These are phyloP conservation scores for Linum trigynum DNA, from an alignment of 345 rosid genomes.

Conservation along the genomic window DNA sequence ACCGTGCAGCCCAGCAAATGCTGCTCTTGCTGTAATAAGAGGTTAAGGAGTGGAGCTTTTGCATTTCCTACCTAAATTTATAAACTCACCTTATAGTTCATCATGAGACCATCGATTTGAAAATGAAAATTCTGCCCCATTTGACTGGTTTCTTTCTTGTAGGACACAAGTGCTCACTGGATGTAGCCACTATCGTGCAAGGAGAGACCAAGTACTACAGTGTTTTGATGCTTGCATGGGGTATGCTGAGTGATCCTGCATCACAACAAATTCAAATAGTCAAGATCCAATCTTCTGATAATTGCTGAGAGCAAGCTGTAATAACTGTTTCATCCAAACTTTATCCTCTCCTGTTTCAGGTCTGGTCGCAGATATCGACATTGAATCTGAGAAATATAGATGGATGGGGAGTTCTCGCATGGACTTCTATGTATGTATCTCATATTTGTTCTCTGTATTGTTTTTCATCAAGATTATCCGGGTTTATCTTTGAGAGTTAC, in stretches of 20 bases:
- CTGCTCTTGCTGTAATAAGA: conserved; percentile 68
- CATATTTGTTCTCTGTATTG: neutral
- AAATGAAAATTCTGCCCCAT: no score
- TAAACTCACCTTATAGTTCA: conserved; percentile 2
- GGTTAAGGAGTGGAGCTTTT: conserved; percentile 31
- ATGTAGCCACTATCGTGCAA: conserved; percentile 76
- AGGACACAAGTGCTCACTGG: conserved; percentile 70
- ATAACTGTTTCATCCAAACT: neutral
- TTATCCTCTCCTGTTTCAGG: conserved; percentile 36
- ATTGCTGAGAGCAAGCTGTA: neutral
- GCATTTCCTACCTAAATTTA: neutral
- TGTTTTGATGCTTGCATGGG: conserved; percentile 96
- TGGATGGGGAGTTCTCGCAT: conserved; percentile 93
- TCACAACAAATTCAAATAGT: neutral
- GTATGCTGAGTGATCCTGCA: conserved; percentile 24
- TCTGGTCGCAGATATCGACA: conserved; percentile 89
- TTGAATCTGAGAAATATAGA: conserved; percentile 85
- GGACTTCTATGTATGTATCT: conserved; percentile 66
- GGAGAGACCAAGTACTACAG: conserved; percentile 61
- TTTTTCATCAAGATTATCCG: no score
- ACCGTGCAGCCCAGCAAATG: conserved; percentile 56
- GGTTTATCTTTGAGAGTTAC: no score
- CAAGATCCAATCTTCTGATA: neutral
- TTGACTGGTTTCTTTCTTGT: conserved; percentile 12
- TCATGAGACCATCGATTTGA: neutral